Evolutionary conservation across 2,329 filamentous ascomycete species (phyloP), one percentile per base, ranked within the genome.

Genomic region (Coniella lustricola): DNA sequence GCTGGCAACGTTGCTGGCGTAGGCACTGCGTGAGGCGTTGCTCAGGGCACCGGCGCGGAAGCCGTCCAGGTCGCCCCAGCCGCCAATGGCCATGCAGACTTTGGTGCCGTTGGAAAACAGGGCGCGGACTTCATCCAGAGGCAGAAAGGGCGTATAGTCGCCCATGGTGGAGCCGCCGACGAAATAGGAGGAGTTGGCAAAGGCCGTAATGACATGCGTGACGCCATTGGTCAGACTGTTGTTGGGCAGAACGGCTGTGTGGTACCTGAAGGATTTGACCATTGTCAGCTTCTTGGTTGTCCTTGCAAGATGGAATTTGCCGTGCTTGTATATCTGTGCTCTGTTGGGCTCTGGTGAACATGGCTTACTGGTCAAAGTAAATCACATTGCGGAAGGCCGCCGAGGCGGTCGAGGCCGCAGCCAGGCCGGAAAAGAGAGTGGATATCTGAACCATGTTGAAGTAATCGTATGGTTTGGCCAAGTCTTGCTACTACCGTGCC

Each of bases 61-160:
- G 0, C 80, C 81, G 12, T 60, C 57, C 0, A 74, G 76, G 50
- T 84, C 79, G 1, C 75, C 81, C 81, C 81, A 85, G 22, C 81
- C 82, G 13, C 82, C 82, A 37, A 85, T 74, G 16, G 81, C 76
- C 50, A 85, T 72, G 70, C 81, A 76, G 14, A 84, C 63, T 60
- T 84, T 80, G 43, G 75, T 73, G 4, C 68, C 71, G 0, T 72
- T 60, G 12, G 69, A 60, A 48, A 81, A 84, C 17, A 77, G 67
- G 21, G 65, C 64, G 16, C 79, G 74, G 38, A 81, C 67, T 3
- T 72, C 68, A 0, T 64, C 59, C 2, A 82, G 62, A 1, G 72
- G 60, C 61, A 75, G 71, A 55, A 81, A 82, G 0, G 80, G 78
- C 45, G 67, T 67, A 55, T 73, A 79, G 0, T 63, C 56, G 17